Conservation (phyloP, 306 rosid species). For the Bauhinia variegata region DNA sequence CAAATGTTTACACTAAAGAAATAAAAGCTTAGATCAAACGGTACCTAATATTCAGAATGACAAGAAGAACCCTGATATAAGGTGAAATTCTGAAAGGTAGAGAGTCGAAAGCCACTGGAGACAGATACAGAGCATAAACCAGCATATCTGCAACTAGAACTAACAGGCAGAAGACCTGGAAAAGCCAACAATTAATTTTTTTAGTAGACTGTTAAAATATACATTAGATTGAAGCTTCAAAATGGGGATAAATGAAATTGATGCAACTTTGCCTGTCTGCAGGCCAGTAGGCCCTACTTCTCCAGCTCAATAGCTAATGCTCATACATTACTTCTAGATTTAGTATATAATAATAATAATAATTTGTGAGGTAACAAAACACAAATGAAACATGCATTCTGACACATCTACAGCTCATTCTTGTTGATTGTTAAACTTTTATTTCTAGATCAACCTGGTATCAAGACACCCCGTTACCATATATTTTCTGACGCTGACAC, state of each 20-base stretch:
- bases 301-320: too few species aligned
- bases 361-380: constrained; percentile 2
- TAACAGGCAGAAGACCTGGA: constrained; percentile 68
- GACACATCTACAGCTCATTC: constrained; percentile 2
- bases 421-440: constrained; percentile 2
- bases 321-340: too few species aligned
- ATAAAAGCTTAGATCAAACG: constrained; percentile 4
- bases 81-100: constrained; percentile 95
- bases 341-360: neutral
- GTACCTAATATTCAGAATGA: constrained; percentile 85
- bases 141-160: constrained; percentile 73
- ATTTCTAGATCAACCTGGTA: constrained; percentile 1
- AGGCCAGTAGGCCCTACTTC: constrained; percentile 9
- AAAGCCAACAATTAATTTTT: constrained; percentile 34
- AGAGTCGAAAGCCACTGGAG: constrained; percentile 67
- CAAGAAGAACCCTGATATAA: constrained; percentile 83
- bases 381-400: constrained; percentile 13
- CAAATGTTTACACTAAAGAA: neutral
- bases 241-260: constrained; percentile 19
- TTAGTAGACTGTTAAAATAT: constrained; percentile 31
- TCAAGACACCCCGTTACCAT: constrained; percentile 1
- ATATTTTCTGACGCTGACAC: neutral
- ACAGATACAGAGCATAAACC: constrained; percentile 69
- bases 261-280: neutral
- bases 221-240: constrained; percentile 4